Evolutionary conservation across 805 yeast genomes (phyloP).

Genomic region (Yamadazyma endophytica): DNA sequence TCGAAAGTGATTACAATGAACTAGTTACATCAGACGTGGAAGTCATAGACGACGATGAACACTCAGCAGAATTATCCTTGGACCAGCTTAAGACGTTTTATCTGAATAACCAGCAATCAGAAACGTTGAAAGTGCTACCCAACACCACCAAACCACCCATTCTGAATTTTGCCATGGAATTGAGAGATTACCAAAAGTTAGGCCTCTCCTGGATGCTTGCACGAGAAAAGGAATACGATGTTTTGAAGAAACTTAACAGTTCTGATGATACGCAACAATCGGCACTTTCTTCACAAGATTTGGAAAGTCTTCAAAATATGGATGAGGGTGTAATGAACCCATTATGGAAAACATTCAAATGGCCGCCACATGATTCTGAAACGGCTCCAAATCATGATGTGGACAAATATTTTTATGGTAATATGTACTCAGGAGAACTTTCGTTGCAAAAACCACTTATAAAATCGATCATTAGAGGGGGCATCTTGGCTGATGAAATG

Average conservation of each 20-base stretch:
- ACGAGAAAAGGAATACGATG: constrained; percentile 61
- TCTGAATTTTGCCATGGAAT: constrained; percentile 48
- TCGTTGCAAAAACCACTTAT: constrained; percentile 64
- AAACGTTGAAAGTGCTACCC: constrained; percentile 53
- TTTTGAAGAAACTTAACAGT: constrained; percentile 29
- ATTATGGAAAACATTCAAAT: constrained; percentile 71
- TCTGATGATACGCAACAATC: constrained; percentile 11
- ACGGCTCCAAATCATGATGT: background rate
- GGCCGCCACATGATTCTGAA: constrained; percentile 49
- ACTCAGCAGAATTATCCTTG: constrained; percentile 41
- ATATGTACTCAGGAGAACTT: constrained; percentile 76
- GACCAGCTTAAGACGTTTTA: constrained; percentile 78
- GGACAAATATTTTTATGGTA: constrained; percentile 57
- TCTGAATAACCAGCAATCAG: constrained; percentile 62
- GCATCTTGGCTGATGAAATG: constrained; percentile 94
- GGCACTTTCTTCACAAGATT: constrained; percentile 22
- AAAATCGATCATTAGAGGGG: constrained; percentile 64
- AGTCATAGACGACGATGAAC: constrained; percentile 28
- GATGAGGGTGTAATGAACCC: constrained; percentile 69
- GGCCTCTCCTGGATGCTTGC: constrained; percentile 89
- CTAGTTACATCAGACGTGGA: background rate
- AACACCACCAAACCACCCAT: constrained; percentile 52
- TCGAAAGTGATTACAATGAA: constrained; percentile 10
- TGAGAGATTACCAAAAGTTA: constrained; percentile 78
- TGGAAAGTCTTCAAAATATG: constrained; percentile 17